phyloP scores from a whole-genome alignment of 2,329 filamentous ascomycete genomes.

The Chalaropsis ovoidea region DNA sequence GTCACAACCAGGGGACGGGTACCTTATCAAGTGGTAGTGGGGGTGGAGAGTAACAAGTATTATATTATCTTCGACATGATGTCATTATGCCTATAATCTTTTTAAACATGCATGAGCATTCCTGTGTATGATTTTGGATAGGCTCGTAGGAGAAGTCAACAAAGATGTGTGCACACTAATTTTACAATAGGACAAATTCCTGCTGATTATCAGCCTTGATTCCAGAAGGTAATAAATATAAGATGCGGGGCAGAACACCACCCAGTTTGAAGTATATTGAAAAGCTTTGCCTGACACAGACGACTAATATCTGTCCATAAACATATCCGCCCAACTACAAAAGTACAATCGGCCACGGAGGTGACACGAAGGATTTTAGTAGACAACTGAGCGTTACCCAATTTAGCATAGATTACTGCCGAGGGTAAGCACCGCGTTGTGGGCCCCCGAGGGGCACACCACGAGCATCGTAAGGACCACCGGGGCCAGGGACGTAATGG shows the following conservation, averaged over 20 bases:
- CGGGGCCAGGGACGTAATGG: constrained; percentile 27
- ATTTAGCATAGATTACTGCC: constrained; percentile 29
- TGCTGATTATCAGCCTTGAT: background rate
- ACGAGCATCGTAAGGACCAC: constrained; percentile 44
- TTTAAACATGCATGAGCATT: no score
- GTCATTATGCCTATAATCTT: no score
- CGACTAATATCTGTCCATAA: background rate
- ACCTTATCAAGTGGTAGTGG: no score
- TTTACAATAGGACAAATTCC: background rate
- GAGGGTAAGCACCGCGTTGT: constrained; percentile 37
- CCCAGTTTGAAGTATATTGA: constrained; percentile 6
- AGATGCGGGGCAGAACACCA: background rate
- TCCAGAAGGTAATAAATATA: background rate
- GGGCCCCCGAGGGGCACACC: constrained; percentile 37
- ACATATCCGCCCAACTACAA: background rate
- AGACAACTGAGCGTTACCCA: background rate
- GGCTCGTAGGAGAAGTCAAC: no score
- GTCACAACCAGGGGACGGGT: no score
- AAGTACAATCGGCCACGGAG: background rate
- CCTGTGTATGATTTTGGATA: no score
- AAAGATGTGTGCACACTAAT: background rate
- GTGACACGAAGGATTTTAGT: background rate
- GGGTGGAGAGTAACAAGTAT: no score
- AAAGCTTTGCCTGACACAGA: background rate
- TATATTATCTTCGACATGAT: no score